phyloP scores from a whole-genome alignment of 441 rosid species.

The Theobroma grandiflorum region DNA sequence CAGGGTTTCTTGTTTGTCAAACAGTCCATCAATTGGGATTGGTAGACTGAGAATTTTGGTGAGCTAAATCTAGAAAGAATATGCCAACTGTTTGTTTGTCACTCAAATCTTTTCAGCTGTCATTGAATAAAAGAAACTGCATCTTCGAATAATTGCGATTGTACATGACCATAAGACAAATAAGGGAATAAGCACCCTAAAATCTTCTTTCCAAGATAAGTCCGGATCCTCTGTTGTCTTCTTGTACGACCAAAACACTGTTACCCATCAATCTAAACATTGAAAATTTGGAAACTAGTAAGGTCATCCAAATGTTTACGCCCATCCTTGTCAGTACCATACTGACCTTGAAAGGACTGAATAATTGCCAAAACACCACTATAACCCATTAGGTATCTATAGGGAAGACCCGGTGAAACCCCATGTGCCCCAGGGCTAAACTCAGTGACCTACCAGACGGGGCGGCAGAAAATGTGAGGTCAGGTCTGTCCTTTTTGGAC shows the following conservation, averaged over 20 bases:
- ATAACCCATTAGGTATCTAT: too few relatives aligned
- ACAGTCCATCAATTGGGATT: slow-evolving; percentile 14
- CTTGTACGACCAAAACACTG: slow-evolving; percentile 31
- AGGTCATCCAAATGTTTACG: slow-evolving; percentile 11
- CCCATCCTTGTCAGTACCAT: slow-evolving; percentile 17
- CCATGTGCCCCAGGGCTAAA: background rate
- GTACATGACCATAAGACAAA: slow-evolving; percentile 17
- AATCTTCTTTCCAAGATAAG: slow-evolving; percentile 29
- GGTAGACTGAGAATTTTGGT: background rate
- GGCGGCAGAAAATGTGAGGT: background rate
- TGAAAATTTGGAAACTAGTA: slow-evolving; percentile 3
- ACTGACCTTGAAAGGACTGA: background rate
- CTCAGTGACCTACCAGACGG: background rate
- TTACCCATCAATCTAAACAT: slow-evolving; percentile 24
- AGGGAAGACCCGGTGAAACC: background rate
- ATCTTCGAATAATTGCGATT: slow-evolving; percentile 28
- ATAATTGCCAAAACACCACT: slow-evolving; percentile 17
- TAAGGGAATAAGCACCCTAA: slow-evolving; percentile 28
- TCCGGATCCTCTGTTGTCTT: slow-evolving; percentile 33
- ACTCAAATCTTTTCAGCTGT: background rate
- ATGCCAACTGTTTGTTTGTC: slow-evolving; percentile 32
- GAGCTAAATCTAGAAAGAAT: slow-evolving; percentile 23
- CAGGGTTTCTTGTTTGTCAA: slow-evolving; percentile 24
- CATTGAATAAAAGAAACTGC: slow-evolving; percentile 1
- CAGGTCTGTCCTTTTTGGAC: background rate